Evolutionary conservation across 495 filamentous ascomycete genomes (phyloP).

Genomic region (Echria macrotheca): DNA sequence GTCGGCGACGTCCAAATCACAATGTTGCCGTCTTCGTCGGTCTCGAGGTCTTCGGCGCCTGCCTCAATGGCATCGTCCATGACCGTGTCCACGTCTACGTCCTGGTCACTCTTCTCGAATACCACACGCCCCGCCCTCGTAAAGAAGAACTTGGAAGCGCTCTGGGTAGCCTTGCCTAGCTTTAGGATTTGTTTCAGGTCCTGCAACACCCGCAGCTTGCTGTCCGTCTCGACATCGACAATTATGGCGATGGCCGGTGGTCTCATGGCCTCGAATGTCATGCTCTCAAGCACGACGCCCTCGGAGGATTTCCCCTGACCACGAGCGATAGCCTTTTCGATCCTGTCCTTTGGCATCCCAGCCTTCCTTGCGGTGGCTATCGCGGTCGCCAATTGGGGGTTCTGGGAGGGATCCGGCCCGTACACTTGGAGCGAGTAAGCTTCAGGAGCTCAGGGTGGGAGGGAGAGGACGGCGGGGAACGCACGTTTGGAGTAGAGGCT

Average conservation of each 20-base stretch:
- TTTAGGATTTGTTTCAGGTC: slow-evolving; percentile 67
- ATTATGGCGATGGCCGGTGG: slow-evolving; percentile 73
- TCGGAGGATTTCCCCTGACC: slow-evolving; percentile 74
- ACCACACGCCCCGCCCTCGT: slow-evolving; percentile 66
- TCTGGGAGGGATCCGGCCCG: slow-evolving; percentile 67
- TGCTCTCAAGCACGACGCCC: slow-evolving; percentile 64
- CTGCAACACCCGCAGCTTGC: slow-evolving; percentile 62
- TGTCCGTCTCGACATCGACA: slow-evolving; percentile 72
- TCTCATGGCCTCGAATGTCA: slow-evolving; percentile 79
- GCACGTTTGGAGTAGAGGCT: slow-evolving; percentile 46
- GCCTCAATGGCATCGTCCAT: slow-evolving; percentile 82
- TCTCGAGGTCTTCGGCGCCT: slow-evolving; percentile 74
- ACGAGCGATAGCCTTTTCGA: slow-evolving; percentile 77
- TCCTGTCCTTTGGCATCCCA: slow-evolving; percentile 73
- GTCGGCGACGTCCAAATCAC: slow-evolving; percentile 70
- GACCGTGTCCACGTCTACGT: slow-evolving; percentile 61
- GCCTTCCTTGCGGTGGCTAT: slow-evolving; percentile 80
- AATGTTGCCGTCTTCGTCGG: slow-evolving; percentile 63
- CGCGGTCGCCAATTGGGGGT: slow-evolving; percentile 64
- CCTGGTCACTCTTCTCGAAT: slow-evolving; percentile 54
- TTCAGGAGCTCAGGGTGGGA: slow-evolving; percentile 3
- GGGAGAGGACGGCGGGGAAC: slow-evolving; percentile 22
- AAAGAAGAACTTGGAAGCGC: slow-evolving; percentile 79
- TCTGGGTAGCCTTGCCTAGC: slow-evolving; percentile 57
- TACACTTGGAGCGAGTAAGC: slow-evolving; percentile 34